phyloP scores from a whole-genome alignment of 192 early-diverging fungal genomes.

The Coemansia sp. region DNA sequence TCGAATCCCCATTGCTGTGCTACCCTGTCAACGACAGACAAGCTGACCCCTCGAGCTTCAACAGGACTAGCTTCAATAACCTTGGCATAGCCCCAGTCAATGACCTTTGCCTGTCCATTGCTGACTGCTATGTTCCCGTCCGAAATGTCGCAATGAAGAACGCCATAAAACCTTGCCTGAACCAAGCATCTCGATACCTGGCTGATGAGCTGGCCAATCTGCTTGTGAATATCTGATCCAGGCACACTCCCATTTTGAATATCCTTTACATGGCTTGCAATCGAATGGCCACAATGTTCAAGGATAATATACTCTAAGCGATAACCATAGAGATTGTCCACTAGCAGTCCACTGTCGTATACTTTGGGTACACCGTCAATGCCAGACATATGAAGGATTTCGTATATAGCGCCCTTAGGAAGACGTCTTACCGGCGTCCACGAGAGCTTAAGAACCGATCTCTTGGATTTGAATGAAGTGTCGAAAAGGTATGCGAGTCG shows the following conservation, averaged over 20 bases:
- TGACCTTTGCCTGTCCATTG: neutral
- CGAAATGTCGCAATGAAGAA: slow-evolving; percentile 15
- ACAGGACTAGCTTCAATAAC: neutral
- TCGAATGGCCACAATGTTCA: neutral
- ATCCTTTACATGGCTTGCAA: neutral
- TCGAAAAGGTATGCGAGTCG: slow-evolving; percentile 8
- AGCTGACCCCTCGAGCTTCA: neutral
- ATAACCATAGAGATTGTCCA: slow-evolving; percentile 1
- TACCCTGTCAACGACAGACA: neutral
- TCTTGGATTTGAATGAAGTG: neutral
- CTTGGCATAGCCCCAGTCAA: slow-evolving; percentile 27
- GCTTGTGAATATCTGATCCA: neutral
- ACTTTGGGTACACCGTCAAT: neutral
- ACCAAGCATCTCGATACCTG: neutral
- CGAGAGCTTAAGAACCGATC: neutral
- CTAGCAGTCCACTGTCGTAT: neutral
- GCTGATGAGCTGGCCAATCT: neutral
- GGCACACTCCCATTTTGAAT: neutral
- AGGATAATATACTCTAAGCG: slow-evolving; percentile 9
- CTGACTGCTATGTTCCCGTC: slow-evolving; percentile 14
- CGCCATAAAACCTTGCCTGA: neutral
- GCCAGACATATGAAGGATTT: neutral
- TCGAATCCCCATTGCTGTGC: neutral
- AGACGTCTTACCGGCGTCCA: slow-evolving; percentile 8
- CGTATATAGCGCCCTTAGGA: slow-evolving; percentile 9